phyloP scores from a whole-genome alignment of 768 basidiomycete species.

The Auricularia sp. region DNA sequence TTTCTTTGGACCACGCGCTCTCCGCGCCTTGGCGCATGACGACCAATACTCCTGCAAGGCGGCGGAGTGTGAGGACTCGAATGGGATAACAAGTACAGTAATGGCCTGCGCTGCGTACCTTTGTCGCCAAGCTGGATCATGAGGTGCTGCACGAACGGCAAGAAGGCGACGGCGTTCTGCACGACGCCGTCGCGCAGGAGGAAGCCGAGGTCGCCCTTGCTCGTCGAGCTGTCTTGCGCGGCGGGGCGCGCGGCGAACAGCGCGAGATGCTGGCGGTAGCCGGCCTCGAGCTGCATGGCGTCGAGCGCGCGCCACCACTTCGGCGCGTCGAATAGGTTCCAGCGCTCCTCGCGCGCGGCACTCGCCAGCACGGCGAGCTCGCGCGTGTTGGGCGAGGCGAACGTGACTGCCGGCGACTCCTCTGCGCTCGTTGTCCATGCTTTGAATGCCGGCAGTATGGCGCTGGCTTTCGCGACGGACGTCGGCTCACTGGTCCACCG shows the following conservation, averaged over 20 bases:
- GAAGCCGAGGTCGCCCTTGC: slow-evolving; percentile 44
- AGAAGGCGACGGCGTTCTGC: slow-evolving; percentile 71
- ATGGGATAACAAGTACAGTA: slow-evolving; percentile 9
- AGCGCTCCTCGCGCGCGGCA: slow-evolving; percentile 31
- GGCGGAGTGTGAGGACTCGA: neutral
- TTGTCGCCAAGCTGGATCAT: slow-evolving; percentile 75
- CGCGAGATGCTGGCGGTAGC: slow-evolving; percentile 58
- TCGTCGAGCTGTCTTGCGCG: slow-evolving; percentile 27
- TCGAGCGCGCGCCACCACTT: slow-evolving; percentile 62
- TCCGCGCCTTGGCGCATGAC: slow-evolving; percentile 43
- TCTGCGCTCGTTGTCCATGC: slow-evolving; percentile 21
- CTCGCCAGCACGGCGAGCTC: slow-evolving; percentile 49
- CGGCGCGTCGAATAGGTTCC: slow-evolving; percentile 40
- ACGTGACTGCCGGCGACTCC: slow-evolving; percentile 44
- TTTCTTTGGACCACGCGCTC: slow-evolving; percentile 40
- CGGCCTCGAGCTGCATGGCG: slow-evolving; percentile 50
- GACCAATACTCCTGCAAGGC: slow-evolving; percentile 42
- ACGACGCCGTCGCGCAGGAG: slow-evolving; percentile 60
- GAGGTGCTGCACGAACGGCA: slow-evolving; percentile 78
- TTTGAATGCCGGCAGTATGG: slow-evolving; percentile 50
- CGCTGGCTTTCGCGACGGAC: slow-evolving; percentile 68
- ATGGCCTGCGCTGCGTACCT: slow-evolving; percentile 15
- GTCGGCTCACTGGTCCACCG: slow-evolving; percentile 72
- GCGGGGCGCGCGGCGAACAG: slow-evolving; percentile 42
- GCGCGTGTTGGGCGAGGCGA: slow-evolving; percentile 74